Percentiles rank a stretch among this genome's conserved stretches.
Evolutionary conservation across 2,329 filamentous ascomycete species (phyloP).

Genomic region (Penicillium capsulatum): DNA sequence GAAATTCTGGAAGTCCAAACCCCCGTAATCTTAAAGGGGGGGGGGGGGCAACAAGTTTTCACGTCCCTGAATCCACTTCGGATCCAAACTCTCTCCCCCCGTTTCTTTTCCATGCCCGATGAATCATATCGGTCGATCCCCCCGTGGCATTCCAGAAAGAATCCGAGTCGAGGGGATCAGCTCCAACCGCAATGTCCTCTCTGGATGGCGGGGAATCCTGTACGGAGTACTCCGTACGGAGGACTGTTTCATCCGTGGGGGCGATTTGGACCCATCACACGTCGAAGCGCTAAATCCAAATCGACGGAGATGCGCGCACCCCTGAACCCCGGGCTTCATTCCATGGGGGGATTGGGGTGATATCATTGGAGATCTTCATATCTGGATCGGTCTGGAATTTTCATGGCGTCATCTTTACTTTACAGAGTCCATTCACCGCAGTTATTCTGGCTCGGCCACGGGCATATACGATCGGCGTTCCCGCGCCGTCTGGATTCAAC

Average conservation of each 20-base stretch:
- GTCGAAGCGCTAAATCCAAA: conserved; percentile 10
- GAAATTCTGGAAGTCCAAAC: no score
- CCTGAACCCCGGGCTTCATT: conserved; percentile 10
- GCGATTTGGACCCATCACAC: conserved; percentile 13
- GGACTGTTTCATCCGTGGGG: conserved; percentile 15
- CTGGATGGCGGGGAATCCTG: no score
- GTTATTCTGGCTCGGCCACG: conserved; percentile 35
- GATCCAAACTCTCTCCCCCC: conserved; percentile 3
- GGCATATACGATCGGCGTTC: conserved; percentile 52
- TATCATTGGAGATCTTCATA: conserved; percentile 10
- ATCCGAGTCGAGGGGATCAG: not conserved
- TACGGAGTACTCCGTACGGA: not conserved
- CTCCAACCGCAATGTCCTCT: not conserved
- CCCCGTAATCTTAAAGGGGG: conserved; percentile 1
- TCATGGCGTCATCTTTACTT: conserved; percentile 2
- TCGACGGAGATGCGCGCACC: conserved; percentile 4
- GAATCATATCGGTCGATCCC: conserved; percentile 2
- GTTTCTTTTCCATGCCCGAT: conserved; percentile 5
- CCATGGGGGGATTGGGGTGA: conserved; percentile 4
- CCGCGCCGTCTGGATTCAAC: conserved; percentile 39
- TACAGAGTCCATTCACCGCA: conserved; percentile 2
- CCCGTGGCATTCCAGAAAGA: not conserved
- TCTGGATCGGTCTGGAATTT: conserved; percentile 4
- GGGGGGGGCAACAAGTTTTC: conserved; percentile 16
- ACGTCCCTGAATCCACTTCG: conserved; percentile 11